phyloP scores from a whole-genome alignment of 2,329 filamentous ascomycete genomes.

The Pochonia chlamydosporia region DNA sequence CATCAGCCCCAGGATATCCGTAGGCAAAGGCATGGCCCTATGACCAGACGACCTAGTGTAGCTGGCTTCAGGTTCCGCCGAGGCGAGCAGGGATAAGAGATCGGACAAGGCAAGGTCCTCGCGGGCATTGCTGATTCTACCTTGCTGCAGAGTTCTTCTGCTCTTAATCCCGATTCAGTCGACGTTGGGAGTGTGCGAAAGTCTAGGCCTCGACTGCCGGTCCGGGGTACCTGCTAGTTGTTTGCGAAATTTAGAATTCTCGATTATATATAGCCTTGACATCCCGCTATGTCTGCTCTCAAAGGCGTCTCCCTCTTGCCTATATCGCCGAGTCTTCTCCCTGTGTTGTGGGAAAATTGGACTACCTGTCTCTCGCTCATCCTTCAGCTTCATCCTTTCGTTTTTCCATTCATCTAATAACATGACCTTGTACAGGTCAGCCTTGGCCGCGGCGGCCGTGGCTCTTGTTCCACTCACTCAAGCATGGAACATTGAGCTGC shows the following conservation, averaged over 20 bases:
- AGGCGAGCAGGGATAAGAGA: background rate
- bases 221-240: background rate
- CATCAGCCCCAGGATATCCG: too few species aligned
- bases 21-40: too few species aligned
- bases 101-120: too few species aligned
- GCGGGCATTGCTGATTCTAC: too few species aligned
- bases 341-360: background rate
- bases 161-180: too few species aligned
- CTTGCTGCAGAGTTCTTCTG: too few species aligned
- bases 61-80: background rate
- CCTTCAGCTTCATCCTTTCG: conserved; percentile 1
- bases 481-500: conserved; percentile 38
- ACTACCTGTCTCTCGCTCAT: background rate
- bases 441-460: conserved; percentile 31
- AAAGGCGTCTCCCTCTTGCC: background rate
- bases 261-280: background rate
- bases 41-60: too few species aligned
- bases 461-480: conserved; percentile 28
- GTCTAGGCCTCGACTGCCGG: background rate
- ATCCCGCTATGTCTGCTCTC: background rate
- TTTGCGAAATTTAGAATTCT: background rate
- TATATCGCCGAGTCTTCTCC: background rate
- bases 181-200: background rate
- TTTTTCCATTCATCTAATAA: conserved; percentile 11
- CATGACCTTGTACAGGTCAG: conserved; percentile 10